Conservation (phyloP, 495 filamentous ascomycete species). For the Tuber brumale region DNA sequence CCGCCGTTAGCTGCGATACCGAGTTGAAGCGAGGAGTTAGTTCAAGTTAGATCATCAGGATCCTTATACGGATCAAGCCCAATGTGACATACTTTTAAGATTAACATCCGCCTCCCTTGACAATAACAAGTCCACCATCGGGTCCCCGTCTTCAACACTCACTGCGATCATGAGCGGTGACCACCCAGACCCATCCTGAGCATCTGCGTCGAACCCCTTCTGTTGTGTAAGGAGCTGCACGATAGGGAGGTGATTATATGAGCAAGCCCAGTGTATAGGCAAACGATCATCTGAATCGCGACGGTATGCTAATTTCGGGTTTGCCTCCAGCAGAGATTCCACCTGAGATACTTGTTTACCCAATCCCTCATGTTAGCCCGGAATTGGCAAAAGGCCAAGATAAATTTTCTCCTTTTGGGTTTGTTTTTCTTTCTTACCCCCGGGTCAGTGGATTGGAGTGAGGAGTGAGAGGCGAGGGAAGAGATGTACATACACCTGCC, state of each 20-base stretch:
- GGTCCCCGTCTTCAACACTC: conserved; percentile 64
- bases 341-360: conserved; percentile 26
- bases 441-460: conserved; percentile 15
- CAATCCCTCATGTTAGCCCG: background rate
- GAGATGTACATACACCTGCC: conserved; percentile 60
- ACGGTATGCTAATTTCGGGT: conserved; percentile 64
- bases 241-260: conserved; percentile 71
- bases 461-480: background rate
- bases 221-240: conserved; percentile 61
- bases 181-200: conserved; percentile 81
- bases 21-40: background rate
- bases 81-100: conserved; percentile 57
- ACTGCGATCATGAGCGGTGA: conserved; percentile 90
- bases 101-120: conserved; percentile 77
- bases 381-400: background rate
- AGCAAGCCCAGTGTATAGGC: conserved; percentile 90
- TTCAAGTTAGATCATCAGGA: background rate
- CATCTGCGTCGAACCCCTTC: conserved; percentile 80
- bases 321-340: conserved; percentile 52
- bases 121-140: conserved; percentile 66
- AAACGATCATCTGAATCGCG: conserved; percentile 87
- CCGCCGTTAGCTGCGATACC: conserved; percentile 41
- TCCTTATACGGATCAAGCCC: background rate
- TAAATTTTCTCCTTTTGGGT: background rate
- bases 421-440: conserved; percentile 24